These are phyloP conservation scores for Scutellaria baicalensis DNA, from an alignment of 257 asterid species.

Conservation along the genomic window DNA sequence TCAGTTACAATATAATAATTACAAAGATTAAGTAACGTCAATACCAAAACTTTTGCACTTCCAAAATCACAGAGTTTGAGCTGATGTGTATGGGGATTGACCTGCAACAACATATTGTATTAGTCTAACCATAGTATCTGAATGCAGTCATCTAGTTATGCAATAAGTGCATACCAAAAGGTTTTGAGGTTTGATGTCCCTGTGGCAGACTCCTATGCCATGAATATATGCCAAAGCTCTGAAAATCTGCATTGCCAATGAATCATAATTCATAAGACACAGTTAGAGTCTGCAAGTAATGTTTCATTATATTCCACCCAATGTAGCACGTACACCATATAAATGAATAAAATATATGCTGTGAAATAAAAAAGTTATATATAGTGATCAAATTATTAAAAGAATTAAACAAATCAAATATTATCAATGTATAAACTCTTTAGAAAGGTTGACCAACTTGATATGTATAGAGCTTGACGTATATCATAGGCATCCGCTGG, in stretches of 20 bases:
- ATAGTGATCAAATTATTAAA: neutral
- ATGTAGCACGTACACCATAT: neutral
- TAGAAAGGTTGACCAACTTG: slow-evolving; percentile 39
- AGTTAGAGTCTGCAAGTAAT: slow-evolving; percentile 7
- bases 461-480: slow-evolving; percentile 71
- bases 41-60: slow-evolving; percentile 86
- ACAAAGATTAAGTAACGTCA: neutral
- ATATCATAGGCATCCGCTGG: slow-evolving; percentile 76
- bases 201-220: slow-evolving; percentile 80
- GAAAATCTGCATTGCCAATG: slow-evolving; percentile 47
- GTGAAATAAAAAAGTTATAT: neutral
- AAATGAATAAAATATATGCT: neutral
- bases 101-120: slow-evolving; percentile 40
- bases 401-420: neutral
- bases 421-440: neutral
- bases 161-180: slow-evolving; percentile 49
- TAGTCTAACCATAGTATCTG: neutral
- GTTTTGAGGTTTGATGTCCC: slow-evolving; percentile 89
- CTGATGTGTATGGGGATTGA: slow-evolving; percentile 87
- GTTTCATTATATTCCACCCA: neutral
- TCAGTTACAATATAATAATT: neutral
- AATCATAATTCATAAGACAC: neutral
- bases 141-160: neutral
- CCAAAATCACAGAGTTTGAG: slow-evolving; percentile 86
- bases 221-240: slow-evolving; percentile 80